Evolutionary conservation across 805 yeast species (phyloP).

Genomic region (Lachancea meyersii): DNA sequence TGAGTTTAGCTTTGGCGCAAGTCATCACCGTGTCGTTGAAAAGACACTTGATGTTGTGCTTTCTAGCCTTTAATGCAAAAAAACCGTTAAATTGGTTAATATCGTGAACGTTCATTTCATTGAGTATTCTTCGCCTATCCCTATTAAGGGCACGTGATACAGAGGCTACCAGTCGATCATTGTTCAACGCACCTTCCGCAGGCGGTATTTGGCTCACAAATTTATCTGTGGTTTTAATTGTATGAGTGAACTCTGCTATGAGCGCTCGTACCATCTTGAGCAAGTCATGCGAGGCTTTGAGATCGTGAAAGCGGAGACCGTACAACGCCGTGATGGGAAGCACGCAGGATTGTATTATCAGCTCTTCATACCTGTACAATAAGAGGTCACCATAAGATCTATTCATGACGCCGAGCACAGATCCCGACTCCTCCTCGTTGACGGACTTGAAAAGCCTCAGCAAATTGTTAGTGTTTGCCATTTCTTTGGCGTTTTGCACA

Average conservation of each 20-base stretch:
- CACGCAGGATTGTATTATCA: slow-evolving; percentile 23
- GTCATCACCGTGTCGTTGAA: slow-evolving; percentile 42
- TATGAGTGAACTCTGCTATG: slow-evolving; percentile 22
- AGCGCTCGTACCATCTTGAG: slow-evolving; percentile 12
- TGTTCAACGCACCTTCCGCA: slow-evolving; percentile 22
- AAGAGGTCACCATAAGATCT: slow-evolving; percentile 21
- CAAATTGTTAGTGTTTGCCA: slow-evolving; percentile 10
- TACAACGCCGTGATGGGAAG: slow-evolving; percentile 23
- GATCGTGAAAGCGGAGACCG: slow-evolving; percentile 21
- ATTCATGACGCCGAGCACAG: slow-evolving; percentile 8
- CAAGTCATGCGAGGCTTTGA: slow-evolving; percentile 11
- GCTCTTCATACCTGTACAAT: slow-evolving; percentile 18
- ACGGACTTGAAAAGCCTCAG: slow-evolving; percentile 11
- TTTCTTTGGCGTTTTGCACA: slow-evolving; percentile 2
- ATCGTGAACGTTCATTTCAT: slow-evolving; percentile 35
- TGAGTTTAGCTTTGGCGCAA: slow-evolving; percentile 38
- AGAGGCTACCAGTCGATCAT: slow-evolving; percentile 32
- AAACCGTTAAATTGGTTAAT: slow-evolving; percentile 66
- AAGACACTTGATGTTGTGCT: slow-evolving; percentile 38
- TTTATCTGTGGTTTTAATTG: slow-evolving; percentile 16
- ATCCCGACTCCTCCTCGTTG: slow-evolving; percentile 5
- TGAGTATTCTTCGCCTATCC: slow-evolving; percentile 37
- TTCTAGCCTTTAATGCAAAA: slow-evolving; percentile 45
- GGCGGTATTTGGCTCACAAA: slow-evolving; percentile 21
- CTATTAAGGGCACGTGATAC: slow-evolving; percentile 30